Evolutionary conservation across 1,139 yeast species (phyloP).

Genomic region (Keqinozyma sinolaborantium): DNA sequence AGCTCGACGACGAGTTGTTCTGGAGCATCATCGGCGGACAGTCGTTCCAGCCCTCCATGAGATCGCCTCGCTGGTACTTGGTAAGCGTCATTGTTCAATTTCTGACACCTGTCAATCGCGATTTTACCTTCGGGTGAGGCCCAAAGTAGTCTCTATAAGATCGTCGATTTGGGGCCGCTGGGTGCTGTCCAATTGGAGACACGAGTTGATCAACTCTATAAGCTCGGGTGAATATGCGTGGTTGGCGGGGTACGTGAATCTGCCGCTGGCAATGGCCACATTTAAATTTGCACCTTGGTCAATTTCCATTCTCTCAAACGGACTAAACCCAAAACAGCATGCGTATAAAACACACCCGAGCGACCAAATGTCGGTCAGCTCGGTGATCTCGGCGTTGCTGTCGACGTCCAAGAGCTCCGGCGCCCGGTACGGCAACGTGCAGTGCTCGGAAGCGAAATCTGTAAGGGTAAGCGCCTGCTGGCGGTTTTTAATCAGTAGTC

Average conservation of each 20-base stretch:
- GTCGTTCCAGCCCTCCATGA: conserved; percentile 48
- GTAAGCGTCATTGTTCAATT: conserved; percentile 24
- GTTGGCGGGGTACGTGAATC: conserved; percentile 56
- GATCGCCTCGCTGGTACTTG: conserved; percentile 37
- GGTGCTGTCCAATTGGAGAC: conserved; percentile 58
- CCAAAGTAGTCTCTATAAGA: conserved; percentile 47
- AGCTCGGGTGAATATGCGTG: conserved; percentile 51
- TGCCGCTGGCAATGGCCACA: conserved; percentile 73
- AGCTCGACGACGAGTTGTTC: conserved; percentile 6
- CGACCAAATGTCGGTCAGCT: conserved; percentile 86
- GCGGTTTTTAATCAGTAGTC: conserved; percentile 50
- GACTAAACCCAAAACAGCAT: conserved; percentile 74
- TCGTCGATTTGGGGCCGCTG: conserved; percentile 63
- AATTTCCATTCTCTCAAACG: conserved; percentile 80
- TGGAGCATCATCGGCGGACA: conserved; percentile 27
- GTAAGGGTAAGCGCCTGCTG: conserved; percentile 74
- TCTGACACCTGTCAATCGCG: conserved; percentile 1
- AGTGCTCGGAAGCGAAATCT: conserved; percentile 81
- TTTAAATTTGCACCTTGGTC: conserved; percentile 80
- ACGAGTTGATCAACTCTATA: conserved; percentile 51
- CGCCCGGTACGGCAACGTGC: conserved; percentile 84
- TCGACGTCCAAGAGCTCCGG: conserved; percentile 84
- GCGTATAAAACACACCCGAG: conserved; percentile 81
- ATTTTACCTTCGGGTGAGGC: conserved; percentile 16
- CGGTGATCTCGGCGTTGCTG: conserved; percentile 60